These are phyloP conservation scores for Senna tora DNA, from an alignment of 306 rosid species.

Conservation along the genomic window DNA sequence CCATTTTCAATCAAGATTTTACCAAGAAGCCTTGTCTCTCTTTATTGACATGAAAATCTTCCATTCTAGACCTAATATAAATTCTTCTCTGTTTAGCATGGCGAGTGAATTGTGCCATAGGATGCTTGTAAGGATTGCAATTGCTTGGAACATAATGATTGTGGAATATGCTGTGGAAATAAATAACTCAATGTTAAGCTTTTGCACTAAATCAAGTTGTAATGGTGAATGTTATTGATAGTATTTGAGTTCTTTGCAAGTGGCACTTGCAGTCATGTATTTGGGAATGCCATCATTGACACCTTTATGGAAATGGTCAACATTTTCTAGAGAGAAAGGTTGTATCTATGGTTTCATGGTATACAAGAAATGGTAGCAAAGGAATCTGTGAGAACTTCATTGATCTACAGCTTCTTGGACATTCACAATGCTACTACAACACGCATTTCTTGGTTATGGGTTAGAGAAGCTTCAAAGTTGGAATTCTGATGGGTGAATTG, in stretches of 20 bases:
- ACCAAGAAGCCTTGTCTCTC: constrained; percentile 55
- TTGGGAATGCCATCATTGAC: constrained; percentile 82
- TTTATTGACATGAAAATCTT: constrained; percentile 57
- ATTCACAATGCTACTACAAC: no score
- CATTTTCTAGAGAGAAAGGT: constrained; percentile 59
- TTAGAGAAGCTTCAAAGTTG: no score
- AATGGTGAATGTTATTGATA: constrained; percentile 51
- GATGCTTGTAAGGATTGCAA: constrained; percentile 65
- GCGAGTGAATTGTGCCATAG: constrained; percentile 52
- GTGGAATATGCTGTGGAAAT: constrained; percentile 59
- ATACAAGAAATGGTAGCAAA: constrained; percentile 70
- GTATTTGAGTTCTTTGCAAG: constrained; percentile 49
- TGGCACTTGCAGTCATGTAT: constrained; percentile 56
- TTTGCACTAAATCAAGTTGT: constrained; percentile 64
- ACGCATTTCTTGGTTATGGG: no score
- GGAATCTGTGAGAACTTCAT: no score
- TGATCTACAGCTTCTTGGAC: no score
- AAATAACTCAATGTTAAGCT: constrained; percentile 70
- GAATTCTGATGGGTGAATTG: no score
- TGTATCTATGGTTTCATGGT: constrained; percentile 72
- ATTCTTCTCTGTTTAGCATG: constrained; percentile 46
- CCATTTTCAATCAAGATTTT: constrained; percentile 57
- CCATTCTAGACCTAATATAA: constrained; percentile 46
- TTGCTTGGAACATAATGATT: constrained; percentile 81
- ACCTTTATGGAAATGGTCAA: constrained; percentile 76